phyloP scores from a whole-genome alignment of 2,329 filamentous ascomycete genomes.

The Hypoxylon sp. region DNA sequence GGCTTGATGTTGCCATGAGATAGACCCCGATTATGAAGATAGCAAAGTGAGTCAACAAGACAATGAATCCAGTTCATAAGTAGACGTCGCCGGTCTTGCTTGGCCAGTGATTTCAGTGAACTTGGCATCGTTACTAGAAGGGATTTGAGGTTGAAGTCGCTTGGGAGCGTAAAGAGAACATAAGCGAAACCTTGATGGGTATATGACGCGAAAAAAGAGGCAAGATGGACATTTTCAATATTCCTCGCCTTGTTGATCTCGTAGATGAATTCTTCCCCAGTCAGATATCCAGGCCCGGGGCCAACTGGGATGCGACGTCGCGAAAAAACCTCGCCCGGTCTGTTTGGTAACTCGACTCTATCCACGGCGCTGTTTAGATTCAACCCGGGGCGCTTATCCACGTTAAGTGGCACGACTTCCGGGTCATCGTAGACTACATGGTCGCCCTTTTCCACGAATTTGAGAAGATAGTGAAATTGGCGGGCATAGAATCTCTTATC shows the following conservation, averaged over 20 bases:
- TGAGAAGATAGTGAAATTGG: slow-evolving; percentile 80
- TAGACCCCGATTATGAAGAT: slow-evolving; percentile 74
- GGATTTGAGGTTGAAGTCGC: slow-evolving; percentile 76
- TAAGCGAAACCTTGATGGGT: slow-evolving; percentile 75
- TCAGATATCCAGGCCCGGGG: slow-evolving; percentile 60
- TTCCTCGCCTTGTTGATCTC: slow-evolving; percentile 72
- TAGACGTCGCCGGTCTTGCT: slow-evolving; percentile 71
- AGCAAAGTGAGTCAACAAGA: slow-evolving; percentile 77
- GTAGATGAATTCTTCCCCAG: slow-evolving; percentile 70
- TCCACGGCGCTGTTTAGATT: slow-evolving; percentile 62
- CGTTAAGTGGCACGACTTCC: slow-evolving; percentile 78
- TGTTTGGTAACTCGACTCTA: slow-evolving; percentile 74
- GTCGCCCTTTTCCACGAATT: slow-evolving; percentile 71
- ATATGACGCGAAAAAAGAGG: slow-evolving; percentile 80
- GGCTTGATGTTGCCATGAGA: slow-evolving; percentile 79
- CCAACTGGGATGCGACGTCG: slow-evolving; percentile 72
- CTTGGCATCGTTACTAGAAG: slow-evolving; percentile 75
- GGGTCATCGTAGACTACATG: slow-evolving; percentile 76
- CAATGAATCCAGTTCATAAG: slow-evolving; percentile 83
- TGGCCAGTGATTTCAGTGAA: slow-evolving; percentile 73
- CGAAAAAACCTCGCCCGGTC: slow-evolving; percentile 69
- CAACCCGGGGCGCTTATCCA: slow-evolving; percentile 69
- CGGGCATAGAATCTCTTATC: slow-evolving; percentile 78
- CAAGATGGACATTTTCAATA: slow-evolving; percentile 77
- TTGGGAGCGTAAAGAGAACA: slow-evolving; percentile 75